Percentiles rank a stretch among this genome's conserved stretches.
These are phyloP conservation scores for Saitozyma podzolica DNA, from an alignment of 768 basidiomycete species.

Conservation along the genomic window DNA sequence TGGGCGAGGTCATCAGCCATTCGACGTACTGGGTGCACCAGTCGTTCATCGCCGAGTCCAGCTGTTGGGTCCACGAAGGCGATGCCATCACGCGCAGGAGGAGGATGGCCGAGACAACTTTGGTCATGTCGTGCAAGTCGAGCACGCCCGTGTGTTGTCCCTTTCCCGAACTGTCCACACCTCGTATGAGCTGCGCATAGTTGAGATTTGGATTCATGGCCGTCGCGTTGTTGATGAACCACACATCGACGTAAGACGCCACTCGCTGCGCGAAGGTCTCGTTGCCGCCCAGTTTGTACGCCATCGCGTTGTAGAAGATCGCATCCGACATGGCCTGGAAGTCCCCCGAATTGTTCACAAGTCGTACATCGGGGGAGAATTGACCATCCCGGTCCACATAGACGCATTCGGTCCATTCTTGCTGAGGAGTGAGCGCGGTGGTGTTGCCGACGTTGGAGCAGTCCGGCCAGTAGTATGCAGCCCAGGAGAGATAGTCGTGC, in stretches of 20 bases:
- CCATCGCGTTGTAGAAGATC: slow-evolving; percentile 57
- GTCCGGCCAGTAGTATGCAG: slow-evolving; percentile 60
- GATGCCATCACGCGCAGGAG: slow-evolving; percentile 57
- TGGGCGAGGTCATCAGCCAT: slow-evolving; percentile 59
- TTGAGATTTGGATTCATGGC: slow-evolving; percentile 67
- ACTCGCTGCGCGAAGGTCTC: slow-evolving; percentile 38
- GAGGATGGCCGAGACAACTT: slow-evolving; percentile 58
- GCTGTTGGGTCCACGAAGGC: slow-evolving; percentile 60
- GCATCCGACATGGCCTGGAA: too few relatives aligned
- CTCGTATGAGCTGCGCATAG: slow-evolving; percentile 62
- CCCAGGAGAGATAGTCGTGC: slow-evolving; percentile 30
- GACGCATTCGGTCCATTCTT: slow-evolving; percentile 54
- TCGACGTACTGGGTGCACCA: slow-evolving; percentile 58
- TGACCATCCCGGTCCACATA: slow-evolving; percentile 63
- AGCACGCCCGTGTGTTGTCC: slow-evolving; percentile 63
- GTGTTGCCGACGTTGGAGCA: slow-evolving; percentile 64
- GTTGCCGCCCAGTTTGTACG: slow-evolving; percentile 58
- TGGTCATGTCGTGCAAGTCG: slow-evolving; percentile 64
- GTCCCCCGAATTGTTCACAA: slow-evolving; percentile 56
- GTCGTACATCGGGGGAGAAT: slow-evolving; percentile 66
- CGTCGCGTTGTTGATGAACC: slow-evolving; percentile 64
- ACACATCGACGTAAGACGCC: slow-evolving; percentile 29
- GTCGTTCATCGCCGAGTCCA: slow-evolving; percentile 57
- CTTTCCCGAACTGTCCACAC: slow-evolving; percentile 55
- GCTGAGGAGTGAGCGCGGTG: slow-evolving; percentile 57